Evolutionary conservation across 805 yeast species (phyloP), one percentile per base, ranked within the genome.

Genomic region (Martiniozyma abietophila): DNA sequence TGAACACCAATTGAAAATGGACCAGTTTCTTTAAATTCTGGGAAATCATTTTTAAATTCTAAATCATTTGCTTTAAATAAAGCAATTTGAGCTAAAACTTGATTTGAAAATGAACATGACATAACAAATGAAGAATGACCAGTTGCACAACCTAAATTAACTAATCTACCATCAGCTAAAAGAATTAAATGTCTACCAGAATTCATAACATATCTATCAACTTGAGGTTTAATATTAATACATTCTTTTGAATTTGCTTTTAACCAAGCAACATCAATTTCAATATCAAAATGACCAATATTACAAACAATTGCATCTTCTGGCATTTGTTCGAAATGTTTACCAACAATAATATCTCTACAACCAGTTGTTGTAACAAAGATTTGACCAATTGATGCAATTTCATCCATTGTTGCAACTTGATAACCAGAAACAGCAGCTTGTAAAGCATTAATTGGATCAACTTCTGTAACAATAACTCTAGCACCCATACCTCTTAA

Each of bases 81-180:
- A 56, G 96, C 97, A 58, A 88, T 89, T 74, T 89, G 98, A 54
- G 98, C 98, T 62, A 89, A 75, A 47, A 89, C 97, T 74, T 89
- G 98, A 83, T 89, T 89, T 55, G 96, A 84, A 94, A 89, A 89
- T 37, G 97, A 92, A 72, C 97, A 92, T 45, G 96, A 86, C 98
- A 89, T 89, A 59, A 89, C 98, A 62, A 89, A 89, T 27, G 96
- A 85, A 34, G 97, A 82, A 76, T 89, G 98, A 62, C 98, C 98
- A 57, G 97, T 89, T 62, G 97, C 98, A 74, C 97, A 92, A 57
- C 98, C 98, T 62, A 89, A 76, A 86, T 89, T 89, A 62, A 89
- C 97, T 58, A 89, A 80, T 74, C 98, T 86, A 71, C 98, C 98
- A 69, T 88, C 96, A 50, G 98, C 98, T 57, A 89, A 81, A 61